Percentiles rank a stretch among this genome's conserved stretches.
Conservation (phyloP, 257 asterid genomes). For the Solanum gandarillasii region DNA sequence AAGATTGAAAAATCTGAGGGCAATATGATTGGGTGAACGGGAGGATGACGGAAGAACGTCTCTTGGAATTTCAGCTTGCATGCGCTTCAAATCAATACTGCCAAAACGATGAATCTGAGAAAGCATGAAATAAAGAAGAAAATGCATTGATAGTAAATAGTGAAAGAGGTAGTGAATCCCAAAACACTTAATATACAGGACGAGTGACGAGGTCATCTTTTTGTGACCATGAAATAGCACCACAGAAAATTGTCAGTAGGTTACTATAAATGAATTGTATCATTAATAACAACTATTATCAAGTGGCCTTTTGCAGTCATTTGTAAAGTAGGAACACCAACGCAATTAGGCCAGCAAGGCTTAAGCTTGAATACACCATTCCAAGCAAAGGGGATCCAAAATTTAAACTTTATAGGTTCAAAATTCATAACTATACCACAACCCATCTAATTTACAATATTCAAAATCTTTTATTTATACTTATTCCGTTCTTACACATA, state of each 20-base stretch:
- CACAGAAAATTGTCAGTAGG: not conserved
- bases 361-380: not conserved
- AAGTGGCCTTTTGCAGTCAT: not conserved
- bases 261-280: not conserved
- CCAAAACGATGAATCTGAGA: conserved; percentile 49
- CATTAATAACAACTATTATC: not conserved
- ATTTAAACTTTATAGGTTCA: not conserved
- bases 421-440: not conserved
- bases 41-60: conserved; percentile 60
- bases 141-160: conserved; percentile 2
- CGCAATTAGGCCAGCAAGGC: not conserved
- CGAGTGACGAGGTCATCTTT: not conserved
- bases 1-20: conserved; percentile 56
- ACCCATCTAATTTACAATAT: not conserved
- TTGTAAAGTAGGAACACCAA: not conserved
- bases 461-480: not conserved
- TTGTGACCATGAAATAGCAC: not conserved
- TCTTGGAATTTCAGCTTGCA: conserved; percentile 78
- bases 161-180: conserved; percentile 11
- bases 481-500: not conserved
- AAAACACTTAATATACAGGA: conserved; percentile 2
- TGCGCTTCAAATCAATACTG: conserved; percentile 89
- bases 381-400: not conserved
- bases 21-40: conserved; percentile 73
- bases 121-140: conserved; percentile 20